A percentile compares a stretch with the other conserved stretches of the same genome.
Evolutionary conservation across 805 yeast genomes (phyloP).

Genomic region (Aciculoconidium aculeatum): DNA sequence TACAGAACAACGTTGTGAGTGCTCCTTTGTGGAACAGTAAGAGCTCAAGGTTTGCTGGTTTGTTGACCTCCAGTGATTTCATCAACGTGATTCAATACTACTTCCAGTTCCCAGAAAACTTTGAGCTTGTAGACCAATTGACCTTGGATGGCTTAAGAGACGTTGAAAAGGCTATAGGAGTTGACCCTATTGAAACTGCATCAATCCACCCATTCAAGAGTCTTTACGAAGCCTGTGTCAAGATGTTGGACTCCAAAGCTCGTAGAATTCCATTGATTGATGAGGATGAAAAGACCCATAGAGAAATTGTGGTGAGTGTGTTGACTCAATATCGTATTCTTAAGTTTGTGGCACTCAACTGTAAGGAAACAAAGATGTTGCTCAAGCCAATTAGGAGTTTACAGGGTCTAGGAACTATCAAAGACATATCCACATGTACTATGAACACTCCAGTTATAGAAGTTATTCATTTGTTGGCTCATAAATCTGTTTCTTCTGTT

Average conservation of each 20-base stretch:
- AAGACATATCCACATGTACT: slow-evolving; percentile 66
- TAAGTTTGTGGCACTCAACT: slow-evolving; percentile 91
- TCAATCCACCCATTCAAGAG: slow-evolving; percentile 89
- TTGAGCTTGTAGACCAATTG: slow-evolving; percentile 79
- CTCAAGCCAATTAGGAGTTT: slow-evolving; percentile 69
- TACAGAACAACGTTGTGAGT: slow-evolving; percentile 91
- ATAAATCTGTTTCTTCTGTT: slow-evolving; percentile 79
- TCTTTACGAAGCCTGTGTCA: slow-evolving; percentile 86
- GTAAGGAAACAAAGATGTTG: slow-evolving; percentile 86
- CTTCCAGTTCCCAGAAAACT: slow-evolving; percentile 80
- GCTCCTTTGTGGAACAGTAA: slow-evolving; percentile 96
- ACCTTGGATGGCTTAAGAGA: slow-evolving; percentile 81
- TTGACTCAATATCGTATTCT: slow-evolving; percentile 93
- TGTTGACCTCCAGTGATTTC: slow-evolving; percentile 86
- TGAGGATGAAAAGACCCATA: slow-evolving; percentile 82
- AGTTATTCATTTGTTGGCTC: slow-evolving; percentile 76
- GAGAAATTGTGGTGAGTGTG: slow-evolving; percentile 93
- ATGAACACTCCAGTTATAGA: slow-evolving; percentile 92
- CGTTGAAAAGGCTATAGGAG: slow-evolving; percentile 84
- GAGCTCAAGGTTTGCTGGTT: slow-evolving; percentile 87
- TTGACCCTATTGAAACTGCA: slow-evolving; percentile 75
- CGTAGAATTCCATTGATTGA: slow-evolving; percentile 93
- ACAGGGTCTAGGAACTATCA: slow-evolving; percentile 51
- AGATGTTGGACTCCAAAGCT: slow-evolving; percentile 83
- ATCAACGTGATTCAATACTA: slow-evolving; percentile 93